Evolutionary conservation across 352 stramenopile species (phyloP).

Genomic region (Phytophthora brassicae): DNA sequence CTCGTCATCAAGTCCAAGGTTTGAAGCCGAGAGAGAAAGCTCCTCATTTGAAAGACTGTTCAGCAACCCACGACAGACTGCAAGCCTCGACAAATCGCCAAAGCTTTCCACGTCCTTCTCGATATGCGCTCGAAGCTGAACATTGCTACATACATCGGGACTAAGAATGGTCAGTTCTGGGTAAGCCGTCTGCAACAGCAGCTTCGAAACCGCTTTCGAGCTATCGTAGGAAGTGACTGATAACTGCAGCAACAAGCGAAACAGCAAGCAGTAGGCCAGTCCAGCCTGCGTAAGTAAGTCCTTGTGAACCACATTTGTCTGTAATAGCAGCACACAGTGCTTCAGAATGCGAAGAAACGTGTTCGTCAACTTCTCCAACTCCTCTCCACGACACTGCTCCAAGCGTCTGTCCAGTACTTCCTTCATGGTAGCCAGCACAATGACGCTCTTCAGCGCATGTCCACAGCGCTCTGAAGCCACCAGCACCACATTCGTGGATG

Average conservation of each 20-base stretch:
- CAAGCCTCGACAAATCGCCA: conserved; percentile 55
- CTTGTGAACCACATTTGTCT: conserved; percentile 77
- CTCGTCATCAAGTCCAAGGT: conserved; percentile 14
- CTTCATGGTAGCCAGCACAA: conserved; percentile 67
- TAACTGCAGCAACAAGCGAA: conserved; percentile 57
- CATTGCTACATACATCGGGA: conserved; percentile 1
- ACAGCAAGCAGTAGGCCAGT: conserved; percentile 66
- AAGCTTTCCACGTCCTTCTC: conserved; percentile 46
- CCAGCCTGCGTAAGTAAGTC: conserved; percentile 77
- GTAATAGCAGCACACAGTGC: conserved; percentile 64
- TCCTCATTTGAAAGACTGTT: conserved; percentile 67
- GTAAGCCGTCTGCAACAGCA: conserved; percentile 46
- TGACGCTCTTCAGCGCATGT: conserved; percentile 68
- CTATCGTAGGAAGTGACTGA: neutral
- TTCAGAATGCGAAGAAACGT: conserved; percentile 48
- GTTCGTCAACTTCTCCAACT: conserved; percentile 8
- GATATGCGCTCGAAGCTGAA: conserved; percentile 32
- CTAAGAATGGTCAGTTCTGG: conserved; percentile 32
- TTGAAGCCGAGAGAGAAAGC: conserved; percentile 25
- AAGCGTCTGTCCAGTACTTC: conserved; percentile 48
- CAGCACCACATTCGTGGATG: conserved; percentile 68
- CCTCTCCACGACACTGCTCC: conserved; percentile 12
- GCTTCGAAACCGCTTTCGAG: conserved; percentile 16
- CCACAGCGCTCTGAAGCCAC: conserved; percentile 75
- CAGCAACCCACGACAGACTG: conserved; percentile 66